Evolutionary conservation across 1,139 yeast species (phyloP), one percentile per base, ranked within the genome.

Genomic region (Pichia sp.): DNA sequence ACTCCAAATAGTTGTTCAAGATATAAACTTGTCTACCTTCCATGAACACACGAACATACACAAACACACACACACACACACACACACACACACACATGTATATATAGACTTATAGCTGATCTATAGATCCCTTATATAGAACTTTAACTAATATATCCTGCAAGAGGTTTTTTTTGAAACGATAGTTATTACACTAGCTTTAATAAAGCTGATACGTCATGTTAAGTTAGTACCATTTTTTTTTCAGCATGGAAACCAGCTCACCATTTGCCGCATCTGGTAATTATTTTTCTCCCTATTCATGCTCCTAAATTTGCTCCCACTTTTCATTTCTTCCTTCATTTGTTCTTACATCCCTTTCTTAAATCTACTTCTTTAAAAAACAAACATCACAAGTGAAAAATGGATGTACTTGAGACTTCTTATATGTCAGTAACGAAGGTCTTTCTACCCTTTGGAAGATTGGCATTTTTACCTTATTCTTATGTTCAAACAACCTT

Each of bases 391-490:
- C 16, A n/a, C 13, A 16, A 3, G 13, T 1, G 8, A 45, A 45
- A 13, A 19, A 53, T 53, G 56, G 56, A 53, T 29, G 53, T 48
- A 9, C 16, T 48, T 14, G 53, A 53, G 36, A 53, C 53, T 13
- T 53, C 52, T 38, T 53, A 53, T n/a, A 19, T 46, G 42, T 46
- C 53, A 2, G 43, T 34, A 16, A 30, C 53, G 13, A 45, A 41
- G 31, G 18, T 46, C 14, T 22, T 47, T 18, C 36, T 44, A 4
- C 48, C 53, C 3, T 14, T 53, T 7, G 67, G 67, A 1, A 51
- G 64, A 22, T 9, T 48, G 11, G 7, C 49, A 7, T 54, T 59
- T 19, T 28, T 62, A 3, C 68, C 68, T 2, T 60, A 61, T 49
- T 55, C 59, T 5, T 33, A 47, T 8, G 13, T 58, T 9, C 56